Evolutionary conservation across 108 stramenopile genomes (phyloP), one percentile per base, ranked within the genome.

Genomic region (Cylindrotheca closterium): DNA sequence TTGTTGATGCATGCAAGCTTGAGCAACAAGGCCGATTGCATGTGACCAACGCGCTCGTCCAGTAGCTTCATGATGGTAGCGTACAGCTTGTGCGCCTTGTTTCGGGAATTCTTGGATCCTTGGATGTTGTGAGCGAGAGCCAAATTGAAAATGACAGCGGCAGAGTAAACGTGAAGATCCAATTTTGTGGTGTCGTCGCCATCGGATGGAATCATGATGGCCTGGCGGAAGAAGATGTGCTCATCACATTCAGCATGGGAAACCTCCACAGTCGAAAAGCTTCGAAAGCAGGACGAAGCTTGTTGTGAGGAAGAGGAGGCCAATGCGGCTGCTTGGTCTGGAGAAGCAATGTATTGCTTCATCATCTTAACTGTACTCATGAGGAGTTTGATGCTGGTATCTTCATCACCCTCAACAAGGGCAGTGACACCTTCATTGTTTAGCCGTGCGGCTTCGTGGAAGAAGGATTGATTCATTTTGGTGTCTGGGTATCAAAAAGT

Each of bases 141-240:
- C 12, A 67, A 34, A 55, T 67, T 67, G 65, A 67, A 67, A 28
- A 67, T 57, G 4, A 67, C 65, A 10, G 65, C 55, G 4, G 65
- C 54, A 29, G 65, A 67, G 65, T 56, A 67, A 15, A 67, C 26
- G 28, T 67, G 55, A 23, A 67, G 28, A 33, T 67, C 55, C 26
- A 56, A 8, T 7, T 47, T 46, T 1, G 54, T 29, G 7, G 37
- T 42, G 0, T 47, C 55, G 4, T 55, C 54, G 3, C 26, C 29
- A 31, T 55, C 42, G 28, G 15, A 48, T 1, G 65, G 55, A 48
- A 67, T 24, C 22, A 37, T 30, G 30, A 67, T 67, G 12, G 65
- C 65, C 17, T 57, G 54, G 46, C 53, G 52, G 55, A 67, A 67
- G 23, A 51, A 18, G n/a, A n/a, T 48, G 30, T 37, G 25, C 22